These are phyloP conservation scores for Picochlorum costavermella DNA, from an alignment of 139 green algal species.

Conservation along the genomic window DNA sequence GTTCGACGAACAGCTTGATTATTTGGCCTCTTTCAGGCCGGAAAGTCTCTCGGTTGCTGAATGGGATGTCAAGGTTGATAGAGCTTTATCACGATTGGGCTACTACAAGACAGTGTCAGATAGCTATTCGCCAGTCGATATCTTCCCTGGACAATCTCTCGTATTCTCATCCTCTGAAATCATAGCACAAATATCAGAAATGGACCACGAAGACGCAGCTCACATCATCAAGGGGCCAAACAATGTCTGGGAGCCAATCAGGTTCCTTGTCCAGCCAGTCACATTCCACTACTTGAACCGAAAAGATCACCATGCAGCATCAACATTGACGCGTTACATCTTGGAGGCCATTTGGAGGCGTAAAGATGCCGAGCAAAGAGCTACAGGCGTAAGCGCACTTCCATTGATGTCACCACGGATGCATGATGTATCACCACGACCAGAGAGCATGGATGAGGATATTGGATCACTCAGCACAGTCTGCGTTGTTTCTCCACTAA, in stretches of 20 bases:
- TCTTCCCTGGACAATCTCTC: constrained; percentile 34
- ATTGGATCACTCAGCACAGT: constrained; percentile 10
- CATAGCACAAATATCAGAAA: neutral
- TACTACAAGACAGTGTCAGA: constrained; percentile 43
- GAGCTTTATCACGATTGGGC: constrained; percentile 26
- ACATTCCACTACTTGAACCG: neutral
- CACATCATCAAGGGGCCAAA: constrained; percentile 12
- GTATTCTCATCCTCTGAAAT: constrained; percentile 23
- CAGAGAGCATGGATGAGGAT: constrained; percentile 1
- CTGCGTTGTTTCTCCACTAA: constrained; percentile 22
- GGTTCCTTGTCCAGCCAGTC: neutral
- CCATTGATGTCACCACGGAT: constrained; percentile 16
- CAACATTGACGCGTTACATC: neutral
- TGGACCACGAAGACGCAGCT: constrained; percentile 10
- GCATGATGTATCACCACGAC: neutral
- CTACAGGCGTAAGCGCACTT: neutral
- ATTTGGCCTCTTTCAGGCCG: constrained; percentile 39
- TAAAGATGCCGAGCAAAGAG: constrained; percentile 7
- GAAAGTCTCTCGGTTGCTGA: neutral
- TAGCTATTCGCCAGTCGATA: constrained; percentile 23
- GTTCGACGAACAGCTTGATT: constrained; percentile 53
- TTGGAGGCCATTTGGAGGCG: neutral
- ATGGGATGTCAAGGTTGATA: constrained; percentile 23
- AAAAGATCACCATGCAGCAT: neutral
- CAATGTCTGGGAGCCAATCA: constrained; percentile 16